phyloP scores from a whole-genome alignment of 495 filamentous ascomycete species.

The Hypoxylon fragiforme region DNA sequence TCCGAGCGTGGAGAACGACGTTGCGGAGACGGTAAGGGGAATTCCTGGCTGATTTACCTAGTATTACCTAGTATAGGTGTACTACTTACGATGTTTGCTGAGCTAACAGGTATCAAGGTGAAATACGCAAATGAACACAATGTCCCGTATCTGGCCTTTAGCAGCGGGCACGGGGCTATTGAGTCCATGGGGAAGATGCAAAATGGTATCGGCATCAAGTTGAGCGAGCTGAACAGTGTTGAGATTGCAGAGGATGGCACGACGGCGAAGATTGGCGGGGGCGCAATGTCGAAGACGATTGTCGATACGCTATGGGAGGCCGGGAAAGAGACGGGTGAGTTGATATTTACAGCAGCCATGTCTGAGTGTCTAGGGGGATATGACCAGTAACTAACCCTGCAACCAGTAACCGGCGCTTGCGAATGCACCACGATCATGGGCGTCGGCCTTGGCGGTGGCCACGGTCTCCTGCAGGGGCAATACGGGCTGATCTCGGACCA shows the following conservation, averaged over 20 bases:
- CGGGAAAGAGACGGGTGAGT: constrained; percentile 39
- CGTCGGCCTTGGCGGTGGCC: constrained; percentile 63
- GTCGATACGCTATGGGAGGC: constrained; percentile 35
- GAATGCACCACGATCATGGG: constrained; percentile 60
- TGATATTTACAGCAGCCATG: constrained; percentile 31
- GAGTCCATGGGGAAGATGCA: constrained; percentile 44
- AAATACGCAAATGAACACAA: constrained; percentile 48
- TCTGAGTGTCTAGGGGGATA: too few relatives aligned
- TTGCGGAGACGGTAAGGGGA: constrained; percentile 49
- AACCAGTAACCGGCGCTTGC: constrained; percentile 55
- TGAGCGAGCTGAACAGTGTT: constrained; percentile 45
- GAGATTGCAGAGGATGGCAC: constrained; percentile 45
- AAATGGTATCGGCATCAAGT: constrained; percentile 50
- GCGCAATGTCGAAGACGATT: constrained; percentile 39
- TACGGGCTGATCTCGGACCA: constrained; percentile 65
- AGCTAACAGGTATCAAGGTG: constrained; percentile 3
- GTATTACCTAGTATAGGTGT: not conserved
- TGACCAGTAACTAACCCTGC: constrained; percentile 18
- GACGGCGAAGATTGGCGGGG: constrained; percentile 54
- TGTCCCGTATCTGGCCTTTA: constrained; percentile 51
- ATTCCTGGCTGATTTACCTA: not conserved
- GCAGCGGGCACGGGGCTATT: constrained; percentile 48
- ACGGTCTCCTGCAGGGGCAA: constrained; percentile 61
- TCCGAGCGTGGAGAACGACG: constrained; percentile 55
- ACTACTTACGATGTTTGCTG: too few relatives aligned